Percentiles rank a stretch among this genome's conserved stretches.
These are phyloP conservation scores for Backusella circina DNA, from an alignment of 192 early-diverging fungal genomes.

Conservation along the genomic window DNA sequence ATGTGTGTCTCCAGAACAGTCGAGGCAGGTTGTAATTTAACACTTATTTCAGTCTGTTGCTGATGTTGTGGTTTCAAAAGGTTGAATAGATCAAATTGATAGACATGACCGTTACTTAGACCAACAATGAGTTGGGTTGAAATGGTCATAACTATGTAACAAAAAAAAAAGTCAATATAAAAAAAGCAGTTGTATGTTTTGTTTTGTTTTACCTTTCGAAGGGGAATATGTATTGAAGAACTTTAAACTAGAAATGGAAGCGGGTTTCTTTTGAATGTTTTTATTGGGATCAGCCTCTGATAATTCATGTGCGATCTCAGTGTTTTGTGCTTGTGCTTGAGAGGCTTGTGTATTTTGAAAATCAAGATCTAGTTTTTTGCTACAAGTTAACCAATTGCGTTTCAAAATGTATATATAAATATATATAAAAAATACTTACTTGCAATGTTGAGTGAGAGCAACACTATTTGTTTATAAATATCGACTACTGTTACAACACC, in stretches of 20 bases:
- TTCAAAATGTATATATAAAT: too few species aligned
- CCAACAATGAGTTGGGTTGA: slow-evolving; percentile 13
- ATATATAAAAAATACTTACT: background rate
- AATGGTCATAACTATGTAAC: background rate
- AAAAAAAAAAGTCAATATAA: background rate
- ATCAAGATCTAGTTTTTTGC: background rate
- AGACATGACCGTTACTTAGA: slow-evolving; percentile 20
- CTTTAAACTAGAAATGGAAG: background rate
- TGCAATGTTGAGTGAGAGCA: background rate
- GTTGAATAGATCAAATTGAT: slow-evolving; percentile 8
- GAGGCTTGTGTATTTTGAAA: background rate
- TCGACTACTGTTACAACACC: background rate
- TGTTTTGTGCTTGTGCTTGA: background rate
- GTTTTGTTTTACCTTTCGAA: background rate
- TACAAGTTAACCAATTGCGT: too few species aligned
- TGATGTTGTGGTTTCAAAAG: background rate
- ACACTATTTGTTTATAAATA: background rate
- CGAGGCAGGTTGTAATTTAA: background rate
- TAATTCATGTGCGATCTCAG: background rate
- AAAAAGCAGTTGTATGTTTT: background rate
- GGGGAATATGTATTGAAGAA: slow-evolving; percentile 22
- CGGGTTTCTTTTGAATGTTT: background rate
- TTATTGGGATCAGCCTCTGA: background rate
- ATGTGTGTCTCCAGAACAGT: slow-evolving; percentile 2
- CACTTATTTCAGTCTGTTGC: background rate